Evolutionary conservation across 495 filamentous ascomycete species (phyloP), one percentile per base, ranked within the genome.

Genomic region (Xanthoparmelia taractica): DNA sequence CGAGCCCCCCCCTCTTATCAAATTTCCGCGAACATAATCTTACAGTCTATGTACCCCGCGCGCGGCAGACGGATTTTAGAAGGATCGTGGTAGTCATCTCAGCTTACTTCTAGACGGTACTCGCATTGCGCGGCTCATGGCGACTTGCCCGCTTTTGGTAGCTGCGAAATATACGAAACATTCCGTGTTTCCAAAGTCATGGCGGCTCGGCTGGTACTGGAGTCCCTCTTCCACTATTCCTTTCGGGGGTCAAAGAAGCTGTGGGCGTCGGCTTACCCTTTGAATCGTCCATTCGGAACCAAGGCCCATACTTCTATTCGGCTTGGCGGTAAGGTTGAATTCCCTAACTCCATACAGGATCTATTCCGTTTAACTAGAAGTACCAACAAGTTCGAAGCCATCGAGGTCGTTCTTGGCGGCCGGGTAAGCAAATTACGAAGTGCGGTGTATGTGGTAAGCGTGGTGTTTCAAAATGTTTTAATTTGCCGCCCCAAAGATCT

Each of bases 401-500:
- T n/a, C 6, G 17, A n/a, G 15, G 17, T 3, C 8, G 3, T 54
- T 54, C 50, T 54, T 54, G 50, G 50, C 50, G 50, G 50, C 50
- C 50, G 50, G 33, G 50, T 54, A 33, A 54, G 50, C 50, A 54
- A 29, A 54, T 54, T 54, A 25, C 50, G 50, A 40, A 40, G 23
- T 50, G 25, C 25, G 25, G 17, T 50, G 23, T 27, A 18, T 20
- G 10, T 2, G 5, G 50, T 54, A 54, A 7, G 50, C 50, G 50
- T 5, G 27, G 29, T 54, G 50, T 54, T 54, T 54, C 50, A 54
- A 54, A 20, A 54, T 31, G 29, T 33, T 54, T 54, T 29, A 20
- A 33, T 54, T 54, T 54, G 50, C 27, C 50, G 50, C 50, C 50
- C 50, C 50, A 54, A 54, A 54, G 50, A 54, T 54, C 8, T 54